These are phyloP conservation scores for Fulvia fulva DNA, from an alignment of 2,329 filamentous ascomycete species.

Conservation along the genomic window DNA sequence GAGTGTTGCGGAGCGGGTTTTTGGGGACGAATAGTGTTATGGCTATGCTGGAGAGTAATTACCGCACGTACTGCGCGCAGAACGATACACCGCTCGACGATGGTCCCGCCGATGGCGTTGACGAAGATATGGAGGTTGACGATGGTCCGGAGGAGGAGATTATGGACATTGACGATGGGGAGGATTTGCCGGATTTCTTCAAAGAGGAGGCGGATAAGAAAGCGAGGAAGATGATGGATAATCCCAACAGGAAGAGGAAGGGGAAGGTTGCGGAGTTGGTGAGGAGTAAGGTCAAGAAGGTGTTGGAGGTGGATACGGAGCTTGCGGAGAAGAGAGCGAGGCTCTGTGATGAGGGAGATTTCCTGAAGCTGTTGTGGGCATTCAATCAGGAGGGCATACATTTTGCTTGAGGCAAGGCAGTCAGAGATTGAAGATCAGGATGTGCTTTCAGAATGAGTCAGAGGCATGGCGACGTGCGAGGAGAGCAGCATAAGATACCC, in stretches of 20 bases:
- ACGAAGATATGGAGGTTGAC: slow-evolving; percentile 47
- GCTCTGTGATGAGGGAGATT: slow-evolving; percentile 90
- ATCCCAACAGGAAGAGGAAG: slow-evolving; percentile 65
- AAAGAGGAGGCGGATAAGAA: slow-evolving; percentile 57
- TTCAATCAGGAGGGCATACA: slow-evolving; percentile 94
- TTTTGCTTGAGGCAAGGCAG: slow-evolving; percentile 58
- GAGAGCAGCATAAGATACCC: too few species aligned
- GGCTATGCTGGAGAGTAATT: slow-evolving; percentile 80
- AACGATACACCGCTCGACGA: slow-evolving; percentile 78
- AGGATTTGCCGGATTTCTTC: slow-evolving; percentile 81
- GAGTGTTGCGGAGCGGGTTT: slow-evolving; percentile 78
- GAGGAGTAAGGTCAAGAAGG: slow-evolving; percentile 79
- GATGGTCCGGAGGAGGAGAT: slow-evolving; percentile 40
- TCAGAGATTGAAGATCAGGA: too few species aligned
- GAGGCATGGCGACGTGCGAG: too few species aligned
- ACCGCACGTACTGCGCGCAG: slow-evolving; percentile 83
- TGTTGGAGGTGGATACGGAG: slow-evolving; percentile 74
- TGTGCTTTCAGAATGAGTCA: too few species aligned
- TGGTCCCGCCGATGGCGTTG: slow-evolving; percentile 43
- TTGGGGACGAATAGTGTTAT: slow-evolving; percentile 76
- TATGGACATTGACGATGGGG: slow-evolving; percentile 56
- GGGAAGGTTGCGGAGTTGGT: slow-evolving; percentile 77
- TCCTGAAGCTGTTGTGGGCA: slow-evolving; percentile 72
- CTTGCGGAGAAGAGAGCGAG: slow-evolving; percentile 77
- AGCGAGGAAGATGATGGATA: slow-evolving; percentile 51